These are phyloP conservation scores for Scolecobasidium constrictum DNA, from an alignment of 2,329 filamentous ascomycete genomes.

Conservation along the genomic window DNA sequence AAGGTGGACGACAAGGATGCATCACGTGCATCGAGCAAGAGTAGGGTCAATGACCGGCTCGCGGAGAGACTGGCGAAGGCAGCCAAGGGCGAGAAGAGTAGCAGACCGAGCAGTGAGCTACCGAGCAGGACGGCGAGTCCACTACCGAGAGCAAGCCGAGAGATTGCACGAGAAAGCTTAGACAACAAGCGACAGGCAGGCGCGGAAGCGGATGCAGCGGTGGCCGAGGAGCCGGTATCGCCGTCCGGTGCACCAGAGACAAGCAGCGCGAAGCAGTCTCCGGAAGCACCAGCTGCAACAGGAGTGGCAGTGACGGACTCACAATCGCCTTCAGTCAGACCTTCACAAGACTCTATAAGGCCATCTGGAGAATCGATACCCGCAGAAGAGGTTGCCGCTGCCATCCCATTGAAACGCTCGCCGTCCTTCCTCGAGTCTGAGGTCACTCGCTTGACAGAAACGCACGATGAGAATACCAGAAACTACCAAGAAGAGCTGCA, in stretches of 20 bases:
- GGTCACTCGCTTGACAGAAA: constrained; percentile 37
- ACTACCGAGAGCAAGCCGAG: constrained; percentile 1
- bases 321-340: constrained; percentile 17
- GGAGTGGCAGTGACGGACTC: no score
- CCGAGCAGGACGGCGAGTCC: constrained; percentile 3
- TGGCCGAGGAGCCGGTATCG: constrained; percentile 6
- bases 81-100: constrained; percentile 44
- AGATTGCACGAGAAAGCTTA: not conserved
- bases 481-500: constrained; percentile 74
- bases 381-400: not conserved
- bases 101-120: constrained; percentile 1
- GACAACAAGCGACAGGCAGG: not conserved
- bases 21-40: constrained; percentile 55
- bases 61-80: constrained; percentile 86
- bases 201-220: not conserved
- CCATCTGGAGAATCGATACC: constrained; percentile 14
- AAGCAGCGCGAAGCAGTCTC: no score
- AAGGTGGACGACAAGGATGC: constrained; percentile 22
- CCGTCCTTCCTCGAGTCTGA: constrained; percentile 27
- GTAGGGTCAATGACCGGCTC: constrained; percentile 65
- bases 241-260: no score
- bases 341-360: constrained; percentile 21
- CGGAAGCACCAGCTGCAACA: no score
- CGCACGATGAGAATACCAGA: constrained; percentile 39
- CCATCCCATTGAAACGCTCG: constrained; percentile 10